Conservation (phyloP, 108 stramenopile species). For the Fragilariopsis cylindrus region DNA sequence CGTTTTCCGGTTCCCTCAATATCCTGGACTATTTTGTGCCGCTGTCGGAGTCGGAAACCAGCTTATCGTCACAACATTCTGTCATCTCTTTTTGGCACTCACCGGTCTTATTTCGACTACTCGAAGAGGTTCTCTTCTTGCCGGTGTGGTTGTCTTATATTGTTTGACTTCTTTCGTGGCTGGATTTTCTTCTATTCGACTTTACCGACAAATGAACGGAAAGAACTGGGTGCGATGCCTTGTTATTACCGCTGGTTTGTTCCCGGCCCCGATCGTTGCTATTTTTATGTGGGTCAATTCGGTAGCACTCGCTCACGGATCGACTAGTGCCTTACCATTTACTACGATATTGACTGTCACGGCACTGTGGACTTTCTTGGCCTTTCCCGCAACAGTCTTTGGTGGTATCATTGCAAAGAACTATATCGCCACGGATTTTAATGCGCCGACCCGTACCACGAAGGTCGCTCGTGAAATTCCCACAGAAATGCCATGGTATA, state of each 20-base stretch:
- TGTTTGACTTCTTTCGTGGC: constrained; percentile 87
- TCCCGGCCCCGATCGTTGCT: constrained; percentile 82
- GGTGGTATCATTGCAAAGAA: constrained; percentile 94
- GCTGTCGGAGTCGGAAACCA: constrained; percentile 92
- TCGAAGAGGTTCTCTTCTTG: constrained; percentile 91
- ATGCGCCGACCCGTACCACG: constrained; percentile 96
- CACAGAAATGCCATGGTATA: constrained; percentile 81
- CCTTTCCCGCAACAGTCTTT: constrained; percentile 89
- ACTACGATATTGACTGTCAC: constrained; percentile 89
- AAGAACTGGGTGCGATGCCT: constrained; percentile 92
- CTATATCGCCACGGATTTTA: constrained; percentile 80
- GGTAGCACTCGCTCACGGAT: constrained; percentile 87
- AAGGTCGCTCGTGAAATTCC: constrained; percentile 97
- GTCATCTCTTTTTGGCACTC: constrained; percentile 86
- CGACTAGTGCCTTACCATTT: constrained; percentile 94
- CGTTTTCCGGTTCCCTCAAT: constrained; percentile 93
- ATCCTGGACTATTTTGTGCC: constrained; percentile 81
- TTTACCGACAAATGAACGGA: constrained; percentile 93
- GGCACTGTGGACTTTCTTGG: constrained; percentile 77
- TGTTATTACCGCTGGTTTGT: constrained; percentile 79
- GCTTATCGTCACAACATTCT: constrained; percentile 78
- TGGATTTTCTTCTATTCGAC: constrained; percentile 81
- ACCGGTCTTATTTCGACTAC: constrained; percentile 87
- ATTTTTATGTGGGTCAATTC: constrained; percentile 94
- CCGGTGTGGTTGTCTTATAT: constrained; percentile 90